Base-by-base conservation (phyloP, 2,329 filamentous ascomycete genomes). In the Fusarium tricinctum region DNA sequence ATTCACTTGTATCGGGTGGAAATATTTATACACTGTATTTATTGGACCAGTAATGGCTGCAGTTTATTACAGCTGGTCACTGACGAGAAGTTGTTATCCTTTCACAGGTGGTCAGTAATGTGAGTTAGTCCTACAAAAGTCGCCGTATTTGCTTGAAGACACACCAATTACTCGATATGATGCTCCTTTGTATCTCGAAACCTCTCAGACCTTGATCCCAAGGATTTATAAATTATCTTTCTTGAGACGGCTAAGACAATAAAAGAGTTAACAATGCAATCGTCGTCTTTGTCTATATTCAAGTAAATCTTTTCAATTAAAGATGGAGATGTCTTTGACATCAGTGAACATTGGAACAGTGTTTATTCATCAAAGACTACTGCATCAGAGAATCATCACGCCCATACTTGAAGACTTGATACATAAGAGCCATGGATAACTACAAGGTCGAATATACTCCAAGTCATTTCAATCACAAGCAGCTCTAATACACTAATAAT, bases 351-450 rank as follows among this genome's bases (percentile, higher is more conserved):
- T 15, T 20, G 20, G 17, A 39, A 14, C 26, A 39, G 40, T 55
- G 9, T n/a, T 28, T n/a, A 10, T 8, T 7, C 6, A 30, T 52
- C 33, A 65, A 54, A 52, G 47, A 17, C 12, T 38, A 40, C 1
- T 10, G 12, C 5, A 23, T 13, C 33, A 28, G 14, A 28, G 38
- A 23, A 19, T 22, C 13, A 28, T 32, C 17, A 22, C 17, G 13
- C n/a, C 20, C 17, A 13, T 5, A 3, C 13, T 50, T 10, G 22
- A 35, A 23, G 5, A 8, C 15, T 33, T 8, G 13, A 26, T 40
- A 40, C 20, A 52, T 49, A 69, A 69, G n/a, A 30, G 30, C 10
- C 19, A 15, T 13, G 14, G 28, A 14, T 42, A 49, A 4, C 6
- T 32, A 13, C 9, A 23, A 17, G 15, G 13, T 23, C 10, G 4